Percentiles rank a stretch among this genome's conserved stretches.
These are phyloP conservation scores for Aspergillus awamori DNA, from an alignment of 2,329 filamentous ascomycete genomes.

Conservation along the genomic window DNA sequence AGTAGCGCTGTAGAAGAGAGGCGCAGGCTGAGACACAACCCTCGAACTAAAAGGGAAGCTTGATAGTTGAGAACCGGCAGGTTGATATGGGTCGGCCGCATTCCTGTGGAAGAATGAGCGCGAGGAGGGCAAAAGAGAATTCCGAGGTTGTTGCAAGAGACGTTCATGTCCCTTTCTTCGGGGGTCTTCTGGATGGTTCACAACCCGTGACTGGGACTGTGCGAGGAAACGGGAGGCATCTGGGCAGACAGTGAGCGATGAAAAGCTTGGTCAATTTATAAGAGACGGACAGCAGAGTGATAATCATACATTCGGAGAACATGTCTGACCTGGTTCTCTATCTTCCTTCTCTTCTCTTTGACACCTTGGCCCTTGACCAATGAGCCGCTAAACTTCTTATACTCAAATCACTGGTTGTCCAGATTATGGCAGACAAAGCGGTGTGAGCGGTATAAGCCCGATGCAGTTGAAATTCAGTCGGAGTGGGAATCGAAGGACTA, in stretches of 20 bases:
- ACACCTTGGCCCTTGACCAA: neutral
- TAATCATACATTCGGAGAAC: slow-evolving; percentile 84
- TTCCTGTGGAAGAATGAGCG: slow-evolving; percentile 55
- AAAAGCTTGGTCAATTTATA: neutral
- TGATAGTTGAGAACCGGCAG: slow-evolving; percentile 68
- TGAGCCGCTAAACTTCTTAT: neutral
- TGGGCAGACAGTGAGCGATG: slow-evolving; percentile 21
- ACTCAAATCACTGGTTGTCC: neutral
- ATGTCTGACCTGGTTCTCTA: slow-evolving; percentile 51
- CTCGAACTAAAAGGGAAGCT: slow-evolving; percentile 80
- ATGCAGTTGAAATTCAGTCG: neutral
- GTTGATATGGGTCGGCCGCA: slow-evolving; percentile 77
- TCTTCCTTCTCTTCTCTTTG: neutral
- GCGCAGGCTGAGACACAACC: slow-evolving; percentile 75
- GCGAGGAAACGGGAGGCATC: slow-evolving; percentile 96
- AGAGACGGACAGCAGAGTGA: neutral
- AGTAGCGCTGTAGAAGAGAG: slow-evolving; percentile 89
- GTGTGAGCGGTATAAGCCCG: neutral
- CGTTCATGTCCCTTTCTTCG: slow-evolving; percentile 53
- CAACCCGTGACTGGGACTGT: slow-evolving; percentile 91
- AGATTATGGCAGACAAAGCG: slow-evolving; percentile 5
- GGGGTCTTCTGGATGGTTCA: slow-evolving; percentile 64
- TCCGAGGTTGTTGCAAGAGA: slow-evolving; percentile 48
- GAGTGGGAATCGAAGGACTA: neutral
- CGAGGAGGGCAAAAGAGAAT: slow-evolving; percentile 53